These are phyloP conservation scores for Candida lessepsii DNA, from an alignment of 805 yeast genomes.

Conservation along the genomic window DNA sequence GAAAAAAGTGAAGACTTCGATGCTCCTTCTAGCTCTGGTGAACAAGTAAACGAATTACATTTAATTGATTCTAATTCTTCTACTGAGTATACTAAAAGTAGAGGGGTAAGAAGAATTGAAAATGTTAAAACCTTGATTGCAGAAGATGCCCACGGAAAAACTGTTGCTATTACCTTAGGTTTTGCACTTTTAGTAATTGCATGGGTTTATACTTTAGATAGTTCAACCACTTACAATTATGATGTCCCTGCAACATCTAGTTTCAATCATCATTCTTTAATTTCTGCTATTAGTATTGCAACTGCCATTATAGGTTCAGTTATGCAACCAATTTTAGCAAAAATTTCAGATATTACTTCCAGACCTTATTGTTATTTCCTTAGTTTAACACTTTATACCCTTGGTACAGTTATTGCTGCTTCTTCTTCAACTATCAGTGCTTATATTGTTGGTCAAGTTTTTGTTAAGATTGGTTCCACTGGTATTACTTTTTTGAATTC, in stretches of 20 bases:
- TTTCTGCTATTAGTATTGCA: conserved; percentile 22
- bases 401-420: conserved; percentile 24
- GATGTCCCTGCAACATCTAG: conserved; percentile 31
- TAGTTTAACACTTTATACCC: conserved; percentile 17
- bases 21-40: conserved; percentile 7
- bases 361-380: conserved; percentile 21
- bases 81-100: conserved; percentile 12
- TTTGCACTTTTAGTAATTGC: conserved; percentile 21
- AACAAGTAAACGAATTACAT: conserved; percentile 1
- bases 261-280: conserved; percentile 20
- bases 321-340: conserved; percentile 22
- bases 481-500: conserved; percentile 20
- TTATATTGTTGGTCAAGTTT: conserved; percentile 23
- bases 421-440: conserved; percentile 21
- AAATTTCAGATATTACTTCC: conserved; percentile 22
- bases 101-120: conserved; percentile 27
- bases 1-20: conserved; percentile 2
- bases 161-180: conserved; percentile 17
- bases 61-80: conserved; percentile 10
- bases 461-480: conserved; percentile 20
- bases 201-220: conserved; percentile 29
- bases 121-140: conserved; percentile 19
- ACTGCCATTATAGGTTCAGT: conserved; percentile 21
- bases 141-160: conserved; percentile 13
- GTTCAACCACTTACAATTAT: conserved; percentile 30